Evolutionary conservation across 169 alveolate genomes (phyloP).

Genomic region (Plasmodium ovale): DNA sequence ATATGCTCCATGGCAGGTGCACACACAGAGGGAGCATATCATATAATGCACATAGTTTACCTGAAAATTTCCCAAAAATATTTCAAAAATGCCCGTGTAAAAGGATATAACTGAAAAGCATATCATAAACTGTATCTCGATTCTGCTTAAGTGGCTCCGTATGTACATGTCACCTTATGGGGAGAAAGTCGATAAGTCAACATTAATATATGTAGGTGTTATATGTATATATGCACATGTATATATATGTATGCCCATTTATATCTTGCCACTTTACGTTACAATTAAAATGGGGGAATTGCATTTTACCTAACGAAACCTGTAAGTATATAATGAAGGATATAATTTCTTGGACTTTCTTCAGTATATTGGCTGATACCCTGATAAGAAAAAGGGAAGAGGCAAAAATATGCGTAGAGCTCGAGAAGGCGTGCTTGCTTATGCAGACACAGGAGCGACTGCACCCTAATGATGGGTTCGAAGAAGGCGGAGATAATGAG

Average conservation of each 20-base stretch:
- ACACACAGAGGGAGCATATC: neutral
- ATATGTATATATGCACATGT: too few species aligned
- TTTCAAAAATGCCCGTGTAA: conserved; percentile 70
- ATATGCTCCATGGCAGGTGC: neutral
- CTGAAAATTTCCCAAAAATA: conserved; percentile 64
- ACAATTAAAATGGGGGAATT: neutral
- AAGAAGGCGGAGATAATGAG: too few species aligned
- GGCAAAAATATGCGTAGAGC: neutral
- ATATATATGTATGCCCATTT: too few species aligned
- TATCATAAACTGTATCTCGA: conserved; percentile 69
- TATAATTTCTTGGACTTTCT: conserved; percentile 60
- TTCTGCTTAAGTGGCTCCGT: conserved; percentile 61
- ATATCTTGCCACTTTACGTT: neutral
- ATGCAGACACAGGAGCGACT: too few species aligned
- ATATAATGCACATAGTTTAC: conserved; percentile 3
- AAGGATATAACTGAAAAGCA: conserved; percentile 71
- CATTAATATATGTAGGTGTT: too few species aligned
- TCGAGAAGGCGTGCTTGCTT: too few species aligned
- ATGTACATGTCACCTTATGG: conserved; percentile 62
- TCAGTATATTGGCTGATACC: conserved; percentile 61
- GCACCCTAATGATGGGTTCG: too few species aligned
- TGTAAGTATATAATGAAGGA: conserved; percentile 69
- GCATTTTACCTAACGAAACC: conserved; percentile 50
- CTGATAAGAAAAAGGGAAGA: conserved; percentile 6
- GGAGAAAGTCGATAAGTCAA: neutral